A percentile compares a stretch with the other conserved stretches of the same genome.
These are phyloP conservation scores for Jacaranda copaia DNA, from an alignment of 257 asterid genomes.

Conservation along the genomic window DNA sequence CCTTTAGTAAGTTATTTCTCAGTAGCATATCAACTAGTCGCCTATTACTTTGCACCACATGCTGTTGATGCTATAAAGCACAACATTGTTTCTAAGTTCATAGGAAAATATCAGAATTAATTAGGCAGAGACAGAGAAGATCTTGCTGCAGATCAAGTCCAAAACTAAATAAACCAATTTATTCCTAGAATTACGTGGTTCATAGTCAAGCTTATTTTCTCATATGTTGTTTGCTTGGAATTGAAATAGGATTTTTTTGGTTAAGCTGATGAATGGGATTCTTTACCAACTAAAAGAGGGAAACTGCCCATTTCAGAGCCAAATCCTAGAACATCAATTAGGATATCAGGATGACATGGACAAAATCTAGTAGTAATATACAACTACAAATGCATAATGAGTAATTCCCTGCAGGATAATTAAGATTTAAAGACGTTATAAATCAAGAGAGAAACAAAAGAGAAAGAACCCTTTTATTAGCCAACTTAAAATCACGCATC, in stretches of 20 bases:
- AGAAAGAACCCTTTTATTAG: not conserved
- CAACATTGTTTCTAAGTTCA: no score
- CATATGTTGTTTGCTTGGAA: not conserved
- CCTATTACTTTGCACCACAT: no score
- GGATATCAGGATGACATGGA: no score
- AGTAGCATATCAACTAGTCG: no score
- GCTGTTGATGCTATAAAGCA: no score
- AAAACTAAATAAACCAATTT: not conserved
- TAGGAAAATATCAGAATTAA: no score
- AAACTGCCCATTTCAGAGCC: not conserved
- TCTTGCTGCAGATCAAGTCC: not conserved
- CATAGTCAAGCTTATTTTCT: not conserved
- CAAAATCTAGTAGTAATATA: no score
- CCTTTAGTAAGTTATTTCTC: no score
- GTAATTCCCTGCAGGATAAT: not conserved
- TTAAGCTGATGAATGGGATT: no score
- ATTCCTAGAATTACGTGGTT: not conserved
- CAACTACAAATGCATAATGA: not conserved
- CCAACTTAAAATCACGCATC: not conserved
- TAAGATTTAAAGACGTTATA: not conserved
- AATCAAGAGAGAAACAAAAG: not conserved
- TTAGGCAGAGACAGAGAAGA: not conserved
- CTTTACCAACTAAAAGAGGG: not conserved
- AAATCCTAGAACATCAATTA: not conserved
- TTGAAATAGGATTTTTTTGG: not conserved